Evolutionary conservation across 345 rosid species (phyloP).

Genomic region (Salix brachista): DNA sequence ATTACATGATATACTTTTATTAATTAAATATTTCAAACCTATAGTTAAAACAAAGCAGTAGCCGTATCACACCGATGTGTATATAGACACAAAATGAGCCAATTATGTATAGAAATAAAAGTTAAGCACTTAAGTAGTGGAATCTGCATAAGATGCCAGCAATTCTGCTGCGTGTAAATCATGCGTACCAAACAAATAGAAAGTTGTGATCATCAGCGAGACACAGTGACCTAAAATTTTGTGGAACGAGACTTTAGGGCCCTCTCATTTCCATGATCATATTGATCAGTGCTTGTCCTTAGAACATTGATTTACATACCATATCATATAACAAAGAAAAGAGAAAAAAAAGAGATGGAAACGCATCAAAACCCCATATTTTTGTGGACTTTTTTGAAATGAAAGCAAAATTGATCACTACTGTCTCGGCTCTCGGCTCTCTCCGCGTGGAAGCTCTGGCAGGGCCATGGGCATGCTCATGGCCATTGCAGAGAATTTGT

Average conservation of each 20-base stretch:
- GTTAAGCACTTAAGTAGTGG: conserved; percentile 25
- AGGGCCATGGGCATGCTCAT: conserved; percentile 42
- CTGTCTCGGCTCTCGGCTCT: conserved; percentile 26
- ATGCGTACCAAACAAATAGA: neutral
- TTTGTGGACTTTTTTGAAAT: neutral
- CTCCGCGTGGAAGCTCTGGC: conserved; percentile 25
- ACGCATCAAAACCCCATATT: neutral
- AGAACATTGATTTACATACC: neutral
- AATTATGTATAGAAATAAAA: neutral
- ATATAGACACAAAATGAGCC: no score
- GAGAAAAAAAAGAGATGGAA: neutral
- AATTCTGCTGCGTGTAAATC: neutral
- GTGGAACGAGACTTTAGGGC: neutral
- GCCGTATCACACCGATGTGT: no score
- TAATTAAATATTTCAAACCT: no score
- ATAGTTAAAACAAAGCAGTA: no score
- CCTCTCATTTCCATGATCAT: conserved; percentile 5
- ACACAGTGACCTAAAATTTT: neutral
- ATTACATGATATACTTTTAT: no score
- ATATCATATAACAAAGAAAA: neutral
- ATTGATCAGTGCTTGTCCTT: neutral
- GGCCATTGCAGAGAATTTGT: conserved; percentile 25
- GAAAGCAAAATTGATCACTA: conserved; percentile 5
- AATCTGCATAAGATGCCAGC: conserved; percentile 26
- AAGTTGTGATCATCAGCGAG: neutral